Evolutionary conservation across 345 rosid genomes (phyloP).

Genomic region (Brassica rapa): DNA sequence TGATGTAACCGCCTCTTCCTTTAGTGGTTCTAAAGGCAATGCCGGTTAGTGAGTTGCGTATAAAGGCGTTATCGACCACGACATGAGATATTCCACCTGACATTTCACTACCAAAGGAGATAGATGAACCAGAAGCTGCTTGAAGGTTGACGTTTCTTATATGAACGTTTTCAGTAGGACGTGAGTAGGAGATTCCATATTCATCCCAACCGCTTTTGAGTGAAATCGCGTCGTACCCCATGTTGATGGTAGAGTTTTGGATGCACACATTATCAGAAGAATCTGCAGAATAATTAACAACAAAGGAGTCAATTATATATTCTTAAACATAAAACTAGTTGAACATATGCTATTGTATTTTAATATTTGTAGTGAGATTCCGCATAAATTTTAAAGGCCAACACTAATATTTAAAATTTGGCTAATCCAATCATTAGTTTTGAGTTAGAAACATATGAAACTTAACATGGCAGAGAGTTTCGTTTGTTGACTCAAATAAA

Average conservation of each 20-base stretch:
- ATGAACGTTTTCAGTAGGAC: constrained; percentile 45
- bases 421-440: too few relatives aligned
- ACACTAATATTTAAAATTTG: not conserved
- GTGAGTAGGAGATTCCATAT: constrained; percentile 53
- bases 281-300: constrained; percentile 39
- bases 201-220: constrained; percentile 78
- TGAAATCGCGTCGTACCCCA: constrained; percentile 59
- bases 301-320: not conserved
- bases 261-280: constrained; percentile 61
- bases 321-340: not conserved
- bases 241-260: constrained; percentile 52
- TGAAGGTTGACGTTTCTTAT: constrained; percentile 45
- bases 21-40: constrained; percentile 50
- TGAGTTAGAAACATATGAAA: not conserved
- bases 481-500: too few relatives aligned
- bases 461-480: not conserved
- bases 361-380: not conserved
- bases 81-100: constrained; percentile 60
- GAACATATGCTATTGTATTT: not conserved
- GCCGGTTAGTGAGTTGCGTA: constrained; percentile 43
- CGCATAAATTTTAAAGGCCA: not conserved
- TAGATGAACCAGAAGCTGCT: constrained; percentile 49
- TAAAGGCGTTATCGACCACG: constrained; percentile 38
- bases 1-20: constrained; percentile 65
- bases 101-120: constrained; percentile 64